A percentile compares a stretch with the other conserved stretches of the same genome.
These are phyloP conservation scores for Nicotiana tomentosiformis DNA, from an alignment of 257 asterid species.

Conservation along the genomic window DNA sequence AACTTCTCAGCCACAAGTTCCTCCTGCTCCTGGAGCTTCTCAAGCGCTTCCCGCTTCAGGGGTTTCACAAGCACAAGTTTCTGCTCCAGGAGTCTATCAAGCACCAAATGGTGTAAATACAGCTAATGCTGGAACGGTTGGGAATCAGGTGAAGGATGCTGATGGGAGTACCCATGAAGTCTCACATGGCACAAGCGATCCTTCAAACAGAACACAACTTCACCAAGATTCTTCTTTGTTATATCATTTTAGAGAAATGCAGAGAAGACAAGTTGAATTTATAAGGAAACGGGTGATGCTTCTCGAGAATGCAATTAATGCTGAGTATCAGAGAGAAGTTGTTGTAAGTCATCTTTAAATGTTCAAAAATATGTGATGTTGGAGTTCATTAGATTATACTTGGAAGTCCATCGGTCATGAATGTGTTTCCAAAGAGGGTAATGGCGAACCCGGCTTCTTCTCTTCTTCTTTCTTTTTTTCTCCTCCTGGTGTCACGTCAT, in stretches of 20 bases:
- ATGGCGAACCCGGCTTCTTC: not conserved
- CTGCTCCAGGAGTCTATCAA: slow-evolving; percentile 35
- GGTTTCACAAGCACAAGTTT: slow-evolving; percentile 34
- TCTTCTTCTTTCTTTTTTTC: not conserved
- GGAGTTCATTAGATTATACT: not conserved
- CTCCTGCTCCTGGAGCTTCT: slow-evolving; percentile 31
- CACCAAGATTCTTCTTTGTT: slow-evolving; percentile 55
- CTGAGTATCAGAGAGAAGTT: slow-evolving; percentile 55
- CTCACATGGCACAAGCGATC: slow-evolving; percentile 41
- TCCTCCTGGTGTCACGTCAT: not conserved
- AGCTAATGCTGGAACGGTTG: slow-evolving; percentile 40
- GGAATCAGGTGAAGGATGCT: slow-evolving; percentile 36
- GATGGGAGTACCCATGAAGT: slow-evolving; percentile 38
- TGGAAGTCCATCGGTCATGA: not conserved
- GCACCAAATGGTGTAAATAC: slow-evolving; percentile 36
- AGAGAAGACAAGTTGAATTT: slow-evolving; percentile 88
- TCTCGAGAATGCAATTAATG: slow-evolving; percentile 73
- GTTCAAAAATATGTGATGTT: not conserved
- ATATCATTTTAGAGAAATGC: slow-evolving; percentile 82
- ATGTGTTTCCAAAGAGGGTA: not conserved
- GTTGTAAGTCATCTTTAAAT: slow-evolving; percentile 50
- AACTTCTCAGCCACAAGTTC: slow-evolving; percentile 44
- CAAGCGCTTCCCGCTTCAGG: slow-evolving; percentile 33
- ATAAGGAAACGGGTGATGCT: slow-evolving; percentile 89
- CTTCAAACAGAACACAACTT: slow-evolving; percentile 49